Conservation (phyloP, 345 rosid species). For the Erysimum cheiranthoides region DNA sequence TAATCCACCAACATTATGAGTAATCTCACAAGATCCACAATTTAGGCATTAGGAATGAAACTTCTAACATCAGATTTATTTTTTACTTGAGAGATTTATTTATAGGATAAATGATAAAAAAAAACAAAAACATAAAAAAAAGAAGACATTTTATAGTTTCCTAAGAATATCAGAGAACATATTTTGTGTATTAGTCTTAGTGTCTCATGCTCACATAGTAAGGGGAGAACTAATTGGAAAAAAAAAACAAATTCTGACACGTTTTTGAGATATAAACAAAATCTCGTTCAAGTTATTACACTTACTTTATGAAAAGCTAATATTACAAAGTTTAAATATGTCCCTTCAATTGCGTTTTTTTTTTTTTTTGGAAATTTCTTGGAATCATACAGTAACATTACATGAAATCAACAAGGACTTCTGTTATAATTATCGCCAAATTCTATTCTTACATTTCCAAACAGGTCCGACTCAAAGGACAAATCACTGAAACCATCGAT, state of each 20-base stretch:
- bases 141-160: slow-evolving; percentile 21
- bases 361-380: not conserved
- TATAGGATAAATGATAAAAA: not conserved
- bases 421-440: not conserved
- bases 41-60: not conserved
- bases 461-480: no score
- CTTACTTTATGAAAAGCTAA: no score
- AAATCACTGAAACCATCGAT: no score
- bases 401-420: not conserved
- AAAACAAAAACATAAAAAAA: not conserved
- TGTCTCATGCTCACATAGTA: slow-evolving; percentile 22
- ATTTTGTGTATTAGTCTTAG: slow-evolving; percentile 15
- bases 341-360: no score
- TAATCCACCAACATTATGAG: not conserved
- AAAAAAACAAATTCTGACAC: not conserved
- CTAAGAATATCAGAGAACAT: slow-evolving; percentile 25
- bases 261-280: not conserved
- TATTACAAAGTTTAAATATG: no score
- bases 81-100: not conserved
- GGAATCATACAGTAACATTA: slow-evolving; percentile 8
- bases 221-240: not conserved
- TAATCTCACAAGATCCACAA: not conserved
- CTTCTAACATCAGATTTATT: not conserved
- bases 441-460: not conserved
- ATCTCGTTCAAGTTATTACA: not conserved